Evolutionary conservation across 768 basidiomycete species (phyloP), one percentile per base, ranked within the genome.

Genomic region (Naganishia friedmannii): DNA sequence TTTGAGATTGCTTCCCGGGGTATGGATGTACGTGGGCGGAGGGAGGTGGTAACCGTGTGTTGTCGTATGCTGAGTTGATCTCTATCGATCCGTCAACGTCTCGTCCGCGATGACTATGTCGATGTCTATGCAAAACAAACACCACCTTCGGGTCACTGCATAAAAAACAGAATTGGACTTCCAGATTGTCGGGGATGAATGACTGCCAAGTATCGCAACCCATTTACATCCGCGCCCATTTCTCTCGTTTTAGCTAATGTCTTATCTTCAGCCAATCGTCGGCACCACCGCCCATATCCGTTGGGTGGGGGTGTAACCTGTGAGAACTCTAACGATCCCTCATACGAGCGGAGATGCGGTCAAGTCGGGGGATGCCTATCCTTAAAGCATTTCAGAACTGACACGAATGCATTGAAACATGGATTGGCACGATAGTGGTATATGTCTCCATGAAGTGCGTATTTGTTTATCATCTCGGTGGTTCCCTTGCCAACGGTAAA

Each of bases 231-330:
- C 57, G 57, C 19, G 12, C n/a, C 57, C n/a, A 19, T 53, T 53
- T 53, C 53, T 53, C n/a, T 26, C 29, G 29, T 53, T 53, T 29
- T 29, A 21, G 26, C 48, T 51, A 5, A 29, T 29, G 21, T 12
- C 57, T 63, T 63, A 63, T 63, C 60, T 63, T 46, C 42, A 42
- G 39, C 60, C 60, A 63, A 63, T 63, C 23, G 60, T 21, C n/a
- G 29, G 34, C 32, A 5, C 32, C 6, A 23, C 3, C 57, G 57
- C 34, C 17, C 57, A 37, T 58, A 39, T 63, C 60, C 60, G 60
- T 42, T 32, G 54, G 57, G 60, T 42, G 12, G 54, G 57, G 57
- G 31, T 34, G 57, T 58, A 32, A 58, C 57, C 17, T 15, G 34
- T 5, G 34, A 37, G 6, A 12, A 42, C 34, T 5, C 34, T 37